Percentiles rank a stretch among this genome's conserved stretches.
Evolutionary conservation across 1,139 yeast species (phyloP).

Genomic region (Saccharomyces hybrid): DNA sequence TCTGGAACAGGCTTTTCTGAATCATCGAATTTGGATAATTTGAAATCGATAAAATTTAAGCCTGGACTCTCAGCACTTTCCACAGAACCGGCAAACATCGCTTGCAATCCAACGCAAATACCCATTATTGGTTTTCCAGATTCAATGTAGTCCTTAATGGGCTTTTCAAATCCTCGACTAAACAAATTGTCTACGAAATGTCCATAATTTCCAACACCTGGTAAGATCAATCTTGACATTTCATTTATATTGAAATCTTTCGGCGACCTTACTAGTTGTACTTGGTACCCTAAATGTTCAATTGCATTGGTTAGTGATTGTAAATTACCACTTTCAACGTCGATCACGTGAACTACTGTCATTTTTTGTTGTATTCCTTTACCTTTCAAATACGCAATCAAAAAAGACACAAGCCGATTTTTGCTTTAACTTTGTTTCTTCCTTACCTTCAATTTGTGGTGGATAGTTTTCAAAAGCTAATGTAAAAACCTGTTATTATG

Average conservation of each 20-base stretch:
- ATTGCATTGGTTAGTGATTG: constrained; percentile 86
- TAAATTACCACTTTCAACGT: constrained; percentile 91
- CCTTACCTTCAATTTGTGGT: too few relatives aligned
- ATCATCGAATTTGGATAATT: constrained; percentile 51
- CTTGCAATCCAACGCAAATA: constrained; percentile 90
- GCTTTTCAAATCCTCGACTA: constrained; percentile 53
- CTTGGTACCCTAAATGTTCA: constrained; percentile 61
- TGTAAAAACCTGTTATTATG: not conserved
- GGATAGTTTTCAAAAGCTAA: too few relatives aligned
- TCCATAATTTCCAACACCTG: constrained; percentile 96
- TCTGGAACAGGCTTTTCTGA: constrained; percentile 81
- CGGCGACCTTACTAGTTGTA: constrained; percentile 42
- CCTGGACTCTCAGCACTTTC: constrained; percentile 65
- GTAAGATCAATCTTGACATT: constrained; percentile 57
- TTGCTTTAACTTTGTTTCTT: too few relatives aligned
- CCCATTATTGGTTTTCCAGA: constrained; percentile 88
- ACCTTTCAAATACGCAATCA: too few relatives aligned
- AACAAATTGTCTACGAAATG: constrained; percentile 74
- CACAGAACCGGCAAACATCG: constrained; percentile 64
- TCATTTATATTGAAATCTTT: constrained; percentile 37
- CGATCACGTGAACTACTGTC: constrained; percentile 61
- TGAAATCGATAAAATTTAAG: constrained; percentile 42
- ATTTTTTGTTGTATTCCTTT: constrained; percentile 3
- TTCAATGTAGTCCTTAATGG: constrained; percentile 54
- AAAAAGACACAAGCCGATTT: too few relatives aligned